These are phyloP conservation scores for Wickerhamiella alocasiicola DNA, from an alignment of 805 yeast genomes.

Conservation along the genomic window DNA sequence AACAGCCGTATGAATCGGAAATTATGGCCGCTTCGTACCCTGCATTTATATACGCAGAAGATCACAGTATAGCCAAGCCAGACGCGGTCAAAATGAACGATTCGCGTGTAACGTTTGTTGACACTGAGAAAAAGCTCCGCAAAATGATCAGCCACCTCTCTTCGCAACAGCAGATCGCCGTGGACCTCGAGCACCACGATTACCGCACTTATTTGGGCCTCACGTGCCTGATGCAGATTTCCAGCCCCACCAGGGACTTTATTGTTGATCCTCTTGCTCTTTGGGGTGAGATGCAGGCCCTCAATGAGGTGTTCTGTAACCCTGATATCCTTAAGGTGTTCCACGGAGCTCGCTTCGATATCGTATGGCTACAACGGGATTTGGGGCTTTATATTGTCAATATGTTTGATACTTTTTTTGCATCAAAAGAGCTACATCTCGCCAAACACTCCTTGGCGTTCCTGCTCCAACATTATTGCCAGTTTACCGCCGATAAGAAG, in stretches of 20 bases:
- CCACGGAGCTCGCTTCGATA: conserved; percentile 96
- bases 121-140: conserved; percentile 38
- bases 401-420: conserved; percentile 85
- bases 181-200: conserved; percentile 95
- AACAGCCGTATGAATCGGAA: conserved; percentile 72
- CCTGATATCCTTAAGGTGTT: conserved; percentile 75
- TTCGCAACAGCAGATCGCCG: conserved; percentile 55
- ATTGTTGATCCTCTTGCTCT: conserved; percentile 72
- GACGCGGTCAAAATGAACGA: conserved; percentile 38
- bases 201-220: conserved; percentile 80
- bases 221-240: conserved; percentile 86
- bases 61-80: conserved; percentile 39
- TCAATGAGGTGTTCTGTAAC: conserved; percentile 69
- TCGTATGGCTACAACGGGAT: conserved; percentile 93
- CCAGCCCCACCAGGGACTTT: conserved; percentile 71
- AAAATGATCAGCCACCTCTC: conserved; percentile 44
- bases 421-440: conserved; percentile 65
- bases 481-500: conserved; percentile 80
- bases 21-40: conserved; percentile 63
- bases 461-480: conserved; percentile 64
- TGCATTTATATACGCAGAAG: conserved; percentile 34
- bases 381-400: conserved; percentile 83
- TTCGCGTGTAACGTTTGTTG: conserved; percentile 44
- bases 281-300: conserved; percentile 50
- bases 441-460: conserved; percentile 78